Base-by-base conservation (phyloP, 2,329 filamentous ascomycete species). In the Epichloe scottii region DNA sequence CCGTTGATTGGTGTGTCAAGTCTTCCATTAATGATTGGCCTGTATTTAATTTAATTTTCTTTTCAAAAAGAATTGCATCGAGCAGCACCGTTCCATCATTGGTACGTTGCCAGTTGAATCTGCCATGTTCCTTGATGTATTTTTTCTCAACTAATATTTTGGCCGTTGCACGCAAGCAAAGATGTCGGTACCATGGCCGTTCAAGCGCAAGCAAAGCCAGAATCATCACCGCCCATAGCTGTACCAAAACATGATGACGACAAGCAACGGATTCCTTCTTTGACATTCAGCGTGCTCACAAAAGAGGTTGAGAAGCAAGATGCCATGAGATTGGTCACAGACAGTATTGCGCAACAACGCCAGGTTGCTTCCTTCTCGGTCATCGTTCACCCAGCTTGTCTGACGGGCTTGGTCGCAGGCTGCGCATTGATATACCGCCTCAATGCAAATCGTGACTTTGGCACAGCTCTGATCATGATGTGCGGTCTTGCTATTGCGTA, bases 331-430 rank as follows among this genome's bases (percentile, higher is more conserved):
- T 76, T 95, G 17, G 75, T 95, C 45, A 82, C 87, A 49, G 87
- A 93, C 68, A 87, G 83, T 56, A 81, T 94, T 51, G 86, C 87
- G 26, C 85, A 95, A 63, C 88, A 93, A 68, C 82, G 86, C 49
- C 83, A 89, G 64, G 66, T 76, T 4, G 81, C 86, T 7, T 79
- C 81, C 14, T 70, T 71, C 47, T 70, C 78, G 54, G 69, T 93
- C 54, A 74, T 88, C 55, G 78, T 77, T 60, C 79, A 88, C 66
- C 79, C 78, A 0, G 62, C 75, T 21, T 69, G 71, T 44, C 58
- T 82, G 1, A 66, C 73, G 5, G 62, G 70, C 12, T 69, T 81
- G 17, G 56, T 67, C 40, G 62, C 65, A 2, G 58, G 75, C 8
- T 56, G 63, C 11, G 70, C 66, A 1, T 51, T 68, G 26, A 62